A percentile compares a stretch with the other conserved stretches of the same genome.
These are phyloP conservation scores for Pseudogymnoascus sp. DNA, from an alignment of 2,329 filamentous ascomycete genomes.

Conservation along the genomic window DNA sequence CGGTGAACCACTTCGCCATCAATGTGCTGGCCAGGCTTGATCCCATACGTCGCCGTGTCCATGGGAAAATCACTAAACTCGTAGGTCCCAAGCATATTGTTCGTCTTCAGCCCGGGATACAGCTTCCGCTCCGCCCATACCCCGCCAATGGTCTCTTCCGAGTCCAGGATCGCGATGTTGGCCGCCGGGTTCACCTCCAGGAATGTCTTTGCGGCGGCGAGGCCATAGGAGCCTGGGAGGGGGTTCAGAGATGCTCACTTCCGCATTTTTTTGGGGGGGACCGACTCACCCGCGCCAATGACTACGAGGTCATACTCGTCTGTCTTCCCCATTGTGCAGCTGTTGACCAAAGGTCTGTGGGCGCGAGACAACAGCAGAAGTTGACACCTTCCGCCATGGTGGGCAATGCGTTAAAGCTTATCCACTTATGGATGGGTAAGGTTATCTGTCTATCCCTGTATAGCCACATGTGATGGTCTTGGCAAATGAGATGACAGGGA, in stretches of 20 bases:
- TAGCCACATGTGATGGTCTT: neutral
- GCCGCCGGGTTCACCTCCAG: constrained; percentile 48
- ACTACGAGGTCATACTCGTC: constrained; percentile 27
- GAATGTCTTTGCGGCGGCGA: constrained; percentile 54
- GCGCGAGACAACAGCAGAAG: neutral
- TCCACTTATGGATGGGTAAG: neutral
- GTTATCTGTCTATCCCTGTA: neutral
- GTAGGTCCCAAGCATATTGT: constrained; percentile 65
- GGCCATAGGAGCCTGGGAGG: constrained; percentile 42
- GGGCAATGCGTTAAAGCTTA: neutral
- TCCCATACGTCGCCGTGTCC: constrained; percentile 42
- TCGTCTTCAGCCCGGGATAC: constrained; percentile 62
- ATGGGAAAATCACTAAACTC: constrained; percentile 70
- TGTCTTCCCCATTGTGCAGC: constrained; percentile 4
- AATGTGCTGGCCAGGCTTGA: constrained; percentile 44
- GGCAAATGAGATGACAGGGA: neutral
- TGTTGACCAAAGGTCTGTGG: neutral
- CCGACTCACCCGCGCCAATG: constrained; percentile 40
- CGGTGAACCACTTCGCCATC: constrained; percentile 44
- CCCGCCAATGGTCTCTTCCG: constrained; percentile 51
- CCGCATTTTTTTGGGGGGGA: neutral
- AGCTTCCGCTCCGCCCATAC: constrained; percentile 61
- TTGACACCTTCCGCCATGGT: neutral
- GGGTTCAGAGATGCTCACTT: constrained; percentile 4
- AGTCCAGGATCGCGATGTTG: constrained; percentile 50